Percentiles rank a stretch among this genome's conserved stretches.
phyloP scores from a whole-genome alignment of 768 basidiomycete genomes.

The Hemileccinum impolitum region DNA sequence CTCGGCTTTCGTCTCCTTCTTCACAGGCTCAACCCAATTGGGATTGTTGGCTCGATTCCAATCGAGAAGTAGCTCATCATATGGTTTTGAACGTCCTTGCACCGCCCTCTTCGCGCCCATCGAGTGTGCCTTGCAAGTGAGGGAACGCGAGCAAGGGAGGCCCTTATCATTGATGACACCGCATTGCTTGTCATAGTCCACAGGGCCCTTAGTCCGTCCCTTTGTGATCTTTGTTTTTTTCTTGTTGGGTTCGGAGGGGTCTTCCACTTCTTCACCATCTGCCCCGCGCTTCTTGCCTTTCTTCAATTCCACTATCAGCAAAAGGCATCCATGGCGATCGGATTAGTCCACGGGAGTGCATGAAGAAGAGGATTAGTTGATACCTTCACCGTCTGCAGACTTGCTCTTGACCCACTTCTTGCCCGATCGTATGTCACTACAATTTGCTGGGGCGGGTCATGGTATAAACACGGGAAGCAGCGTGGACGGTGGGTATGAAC shows the following conservation, averaged over 20 bases:
- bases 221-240: constrained; percentile 83
- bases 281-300: constrained; percentile 80
- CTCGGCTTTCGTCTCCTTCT: constrained; percentile 82
- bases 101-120: constrained; percentile 97
- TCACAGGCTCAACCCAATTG: constrained; percentile 84
- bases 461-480: constrained; percentile 5
- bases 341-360: constrained; percentile 3
- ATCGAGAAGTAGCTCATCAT: constrained; percentile 85
- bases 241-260: constrained; percentile 62
- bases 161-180: constrained; percentile 97
- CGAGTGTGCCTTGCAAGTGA: constrained; percentile 97
- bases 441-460: constrained; percentile 45
- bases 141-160: constrained; percentile 87
- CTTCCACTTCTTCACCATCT: constrained; percentile 65
- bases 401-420: constrained; percentile 60
- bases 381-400: constrained; percentile 46
- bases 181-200: constrained; percentile 90
- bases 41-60: constrained; percentile 90
- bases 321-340: constrained; percentile 3
- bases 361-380: constrained; percentile 4
- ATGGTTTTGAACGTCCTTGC: constrained; percentile 74
- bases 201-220: constrained; percentile 78
- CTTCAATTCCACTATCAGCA: constrained; percentile 35
- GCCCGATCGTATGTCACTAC: constrained; percentile 52
- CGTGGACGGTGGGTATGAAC: constrained; percentile 17